Evolutionary conservation across 148 eudicot genomes (phyloP).

Genomic region (Diospyros lotus): DNA sequence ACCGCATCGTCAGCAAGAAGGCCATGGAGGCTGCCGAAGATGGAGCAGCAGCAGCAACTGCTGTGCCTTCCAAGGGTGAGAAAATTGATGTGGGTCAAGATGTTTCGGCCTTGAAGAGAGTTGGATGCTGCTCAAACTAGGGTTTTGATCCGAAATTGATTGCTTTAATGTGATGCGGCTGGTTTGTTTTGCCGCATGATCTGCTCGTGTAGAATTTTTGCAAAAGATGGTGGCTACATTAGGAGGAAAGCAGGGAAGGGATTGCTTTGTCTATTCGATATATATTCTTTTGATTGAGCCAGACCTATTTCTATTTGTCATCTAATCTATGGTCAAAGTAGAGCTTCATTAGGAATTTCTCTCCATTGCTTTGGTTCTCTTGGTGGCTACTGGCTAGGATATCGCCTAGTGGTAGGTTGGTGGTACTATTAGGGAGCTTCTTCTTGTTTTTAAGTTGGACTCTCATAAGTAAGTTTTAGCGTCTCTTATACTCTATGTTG

Average conservation of each 20-base stretch:
- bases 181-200: slow-evolving; percentile 16
- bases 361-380: neutral
- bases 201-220: slow-evolving; percentile 27
- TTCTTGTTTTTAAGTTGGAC: no score
- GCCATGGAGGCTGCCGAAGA: slow-evolving; percentile 57
- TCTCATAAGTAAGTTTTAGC: no score
- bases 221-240: slow-evolving; percentile 2
- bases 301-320: no score
- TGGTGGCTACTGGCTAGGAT: no score
- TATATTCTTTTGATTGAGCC: neutral
- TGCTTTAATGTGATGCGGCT: slow-evolving; percentile 4
- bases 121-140: slow-evolving; percentile 61
- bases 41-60: slow-evolving; percentile 43
- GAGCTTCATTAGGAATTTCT: slow-evolving; percentile 1
- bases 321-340: no score
- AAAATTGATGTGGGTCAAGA: slow-evolving; percentile 61
- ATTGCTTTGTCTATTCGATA: neutral
- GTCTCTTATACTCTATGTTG: no score
- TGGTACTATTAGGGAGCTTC: no score
- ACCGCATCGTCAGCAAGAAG: slow-evolving; percentile 59
- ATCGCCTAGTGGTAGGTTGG: no score
- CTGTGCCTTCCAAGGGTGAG: slow-evolving; percentile 52
- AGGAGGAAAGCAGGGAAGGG: slow-evolving; percentile 15
- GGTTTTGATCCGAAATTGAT: slow-evolving; percentile 1
- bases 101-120: slow-evolving; percentile 56